These are phyloP conservation scores for Saccharomycopsis fodiens DNA, from an alignment of 805 yeast species.

Conservation along the genomic window DNA sequence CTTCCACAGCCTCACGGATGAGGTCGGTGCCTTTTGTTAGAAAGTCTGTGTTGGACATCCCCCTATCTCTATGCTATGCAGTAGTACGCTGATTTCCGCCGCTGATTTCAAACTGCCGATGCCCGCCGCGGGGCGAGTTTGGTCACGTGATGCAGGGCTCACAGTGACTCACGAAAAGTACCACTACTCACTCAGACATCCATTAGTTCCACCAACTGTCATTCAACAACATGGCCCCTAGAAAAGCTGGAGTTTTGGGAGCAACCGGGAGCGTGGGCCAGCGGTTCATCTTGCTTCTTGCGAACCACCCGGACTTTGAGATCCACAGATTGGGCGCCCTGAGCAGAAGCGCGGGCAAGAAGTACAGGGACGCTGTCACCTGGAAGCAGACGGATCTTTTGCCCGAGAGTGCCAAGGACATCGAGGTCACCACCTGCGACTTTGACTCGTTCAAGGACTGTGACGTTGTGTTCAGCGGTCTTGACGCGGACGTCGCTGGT, in stretches of 20 bases:
- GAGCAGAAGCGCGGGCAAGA: slow-evolving; percentile 85
- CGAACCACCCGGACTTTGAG: slow-evolving; percentile 86
- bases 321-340: slow-evolving; percentile 86
- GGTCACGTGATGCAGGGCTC: background rate
- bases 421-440: slow-evolving; percentile 72
- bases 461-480: slow-evolving; percentile 90
- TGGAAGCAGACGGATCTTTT: slow-evolving; percentile 90
- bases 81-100: too few relatives aligned
- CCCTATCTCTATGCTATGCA: background rate
- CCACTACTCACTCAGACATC: background rate
- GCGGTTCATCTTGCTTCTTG: slow-evolving; percentile 77
- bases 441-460: slow-evolving; percentile 75
- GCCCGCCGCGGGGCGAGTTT: too few relatives aligned
- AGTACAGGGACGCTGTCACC: slow-evolving; percentile 73
- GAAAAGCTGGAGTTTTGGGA: slow-evolving; percentile 80
- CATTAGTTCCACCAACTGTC: background rate
- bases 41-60: slow-evolving; percentile 51
- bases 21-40: slow-evolving; percentile 90
- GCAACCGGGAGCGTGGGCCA: slow-evolving; percentile 99
- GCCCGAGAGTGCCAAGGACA: slow-evolving; percentile 57
- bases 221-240: slow-evolving; percentile 28
- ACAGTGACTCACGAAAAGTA: background rate
- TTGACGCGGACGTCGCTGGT: slow-evolving; percentile 91
- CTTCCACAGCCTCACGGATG: slow-evolving; percentile 90
- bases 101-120: too few relatives aligned